Base-by-base conservation (phyloP, 768 basidiomycete genomes). In the Lactarius vividus region DNA sequence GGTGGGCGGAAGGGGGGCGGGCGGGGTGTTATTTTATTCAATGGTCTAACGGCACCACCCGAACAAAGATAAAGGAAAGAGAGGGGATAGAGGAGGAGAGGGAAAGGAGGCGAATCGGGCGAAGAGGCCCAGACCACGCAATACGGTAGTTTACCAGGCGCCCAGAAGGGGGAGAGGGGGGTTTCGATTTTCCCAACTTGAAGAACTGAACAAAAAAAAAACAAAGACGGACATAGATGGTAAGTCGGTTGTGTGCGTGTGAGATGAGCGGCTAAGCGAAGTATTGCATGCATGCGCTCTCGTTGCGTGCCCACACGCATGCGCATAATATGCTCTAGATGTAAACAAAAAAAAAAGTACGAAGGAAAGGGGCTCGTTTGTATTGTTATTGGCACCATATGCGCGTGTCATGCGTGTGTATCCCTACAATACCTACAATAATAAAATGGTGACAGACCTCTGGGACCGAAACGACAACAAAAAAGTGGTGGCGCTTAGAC, bases 181-280 rank as follows among this genome's bases (percentile, higher is more conserved):
- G 2, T 23, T 49, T 42, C 16, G 23, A 53, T 49, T 65, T 55
- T 33, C 18, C 64, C 55, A 61, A 61, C 61, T 35, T 9, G 54
- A 57, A 33, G 61, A 57, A 65, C 42, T 9, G 54, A 57, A 33
- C 28, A 61, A 61, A 35, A 57, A 57, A 35, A 15, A 29, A 54
- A 37, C 26, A 52, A 52, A 2, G 15, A 16, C 13, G 11, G 49
- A 52, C 26, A 52, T 26, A 52, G 23, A 52, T 15, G 49, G 49
- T 8, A 52, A 10, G 42, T 44, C 42, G 42, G 42, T 9, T 44
- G 16, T 40, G 40, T 40, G 42, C 20, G 42, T 42, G 42, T 20
- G 42, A n/a, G 49, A 52, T 26, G 49, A 26, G 49, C 49, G 49
- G 49, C 49, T 52, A 52, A 52, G 23, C 46, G n/a, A 49, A 13